These are phyloP conservation scores for Neoarthrinium moseri DNA, from an alignment of 2,329 filamentous ascomycete genomes.

Conservation along the genomic window DNA sequence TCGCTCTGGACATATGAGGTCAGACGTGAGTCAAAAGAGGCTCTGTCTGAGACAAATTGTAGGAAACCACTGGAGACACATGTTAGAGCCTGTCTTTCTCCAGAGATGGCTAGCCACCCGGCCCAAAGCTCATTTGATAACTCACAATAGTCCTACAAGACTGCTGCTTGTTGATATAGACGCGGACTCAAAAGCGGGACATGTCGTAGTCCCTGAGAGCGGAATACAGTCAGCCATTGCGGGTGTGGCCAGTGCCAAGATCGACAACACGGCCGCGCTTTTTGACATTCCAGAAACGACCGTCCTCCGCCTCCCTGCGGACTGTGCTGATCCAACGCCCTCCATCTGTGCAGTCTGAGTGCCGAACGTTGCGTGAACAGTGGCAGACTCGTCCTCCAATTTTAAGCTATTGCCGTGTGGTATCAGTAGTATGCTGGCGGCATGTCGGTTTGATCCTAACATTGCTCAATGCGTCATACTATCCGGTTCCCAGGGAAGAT, in stretches of 20 bases:
- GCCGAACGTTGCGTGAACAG: slow-evolving; percentile 2
- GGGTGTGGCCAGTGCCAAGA: slow-evolving; percentile 20
- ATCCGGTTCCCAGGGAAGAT: slow-evolving; percentile 9
- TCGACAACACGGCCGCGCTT: slow-evolving; percentile 15
- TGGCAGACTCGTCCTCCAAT: slow-evolving; percentile 9
- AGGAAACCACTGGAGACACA: slow-evolving; percentile 71
- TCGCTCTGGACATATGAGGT: slow-evolving; percentile 68
- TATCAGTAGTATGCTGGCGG: slow-evolving; percentile 19
- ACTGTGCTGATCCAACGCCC: neutral
- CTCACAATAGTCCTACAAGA: slow-evolving; percentile 26
- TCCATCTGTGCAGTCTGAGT: neutral
- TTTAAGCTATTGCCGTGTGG: slow-evolving; percentile 12
- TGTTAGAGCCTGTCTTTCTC: slow-evolving; percentile 9
- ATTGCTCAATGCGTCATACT: slow-evolving; percentile 25
- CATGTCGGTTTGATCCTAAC: slow-evolving; percentile 24
- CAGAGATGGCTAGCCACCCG: slow-evolving; percentile 14
- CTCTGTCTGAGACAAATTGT: slow-evolving; percentile 70
- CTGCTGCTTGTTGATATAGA: slow-evolving; percentile 33
- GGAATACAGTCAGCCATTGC: slow-evolving; percentile 32
- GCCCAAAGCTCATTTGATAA: slow-evolving; percentile 15
- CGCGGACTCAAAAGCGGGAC: slow-evolving; percentile 34
- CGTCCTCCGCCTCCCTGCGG: neutral
- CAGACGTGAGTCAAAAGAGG: slow-evolving; percentile 76
- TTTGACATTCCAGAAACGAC: slow-evolving; percentile 14
- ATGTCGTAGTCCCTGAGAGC: slow-evolving; percentile 32